phyloP scores from a whole-genome alignment of 106 monocot species.

The Triglochin maritima region DNA sequence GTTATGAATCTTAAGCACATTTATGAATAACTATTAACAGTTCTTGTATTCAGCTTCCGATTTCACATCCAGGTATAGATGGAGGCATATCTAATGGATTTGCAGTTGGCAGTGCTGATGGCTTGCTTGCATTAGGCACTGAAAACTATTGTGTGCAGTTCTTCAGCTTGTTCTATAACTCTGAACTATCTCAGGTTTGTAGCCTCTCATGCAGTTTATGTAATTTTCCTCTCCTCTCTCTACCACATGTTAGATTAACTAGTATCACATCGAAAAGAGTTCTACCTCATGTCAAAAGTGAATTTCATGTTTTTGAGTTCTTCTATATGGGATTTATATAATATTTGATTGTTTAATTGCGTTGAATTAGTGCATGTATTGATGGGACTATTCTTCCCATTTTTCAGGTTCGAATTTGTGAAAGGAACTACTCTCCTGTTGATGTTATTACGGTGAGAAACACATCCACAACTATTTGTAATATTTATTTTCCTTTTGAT shows the following conservation, averaged over 20 bases:
- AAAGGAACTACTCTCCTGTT: slow-evolving; percentile 86
- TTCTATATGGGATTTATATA: too few species aligned
- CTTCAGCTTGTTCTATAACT: slow-evolving; percentile 66
- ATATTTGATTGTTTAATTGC: too few species aligned
- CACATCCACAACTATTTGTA: background rate
- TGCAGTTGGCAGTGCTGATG: slow-evolving; percentile 46
- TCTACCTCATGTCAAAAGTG: too few species aligned
- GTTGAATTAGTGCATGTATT: too few species aligned
- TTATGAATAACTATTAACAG: background rate
- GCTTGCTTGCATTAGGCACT: slow-evolving; percentile 49
- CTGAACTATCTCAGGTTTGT: slow-evolving; percentile 68
- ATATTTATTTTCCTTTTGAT: background rate
- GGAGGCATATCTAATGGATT: slow-evolving; percentile 16
- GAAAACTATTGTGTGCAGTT: slow-evolving; percentile 73
- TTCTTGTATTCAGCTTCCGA: slow-evolving; percentile 57
- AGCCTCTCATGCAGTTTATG: background rate
- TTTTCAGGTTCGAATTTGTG: slow-evolving; percentile 83
- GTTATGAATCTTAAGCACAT: too few species aligned
- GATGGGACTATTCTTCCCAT: background rate
- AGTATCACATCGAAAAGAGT: background rate
- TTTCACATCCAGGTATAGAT: slow-evolving; percentile 40
- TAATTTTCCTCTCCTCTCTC: background rate
- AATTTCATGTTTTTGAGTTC: too few species aligned
- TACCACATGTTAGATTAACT: background rate
- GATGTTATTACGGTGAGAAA: slow-evolving; percentile 66